These are phyloP conservation scores for Nitzschia inconspicua DNA, from an alignment of 108 stramenopile genomes.

Conservation along the genomic window DNA sequence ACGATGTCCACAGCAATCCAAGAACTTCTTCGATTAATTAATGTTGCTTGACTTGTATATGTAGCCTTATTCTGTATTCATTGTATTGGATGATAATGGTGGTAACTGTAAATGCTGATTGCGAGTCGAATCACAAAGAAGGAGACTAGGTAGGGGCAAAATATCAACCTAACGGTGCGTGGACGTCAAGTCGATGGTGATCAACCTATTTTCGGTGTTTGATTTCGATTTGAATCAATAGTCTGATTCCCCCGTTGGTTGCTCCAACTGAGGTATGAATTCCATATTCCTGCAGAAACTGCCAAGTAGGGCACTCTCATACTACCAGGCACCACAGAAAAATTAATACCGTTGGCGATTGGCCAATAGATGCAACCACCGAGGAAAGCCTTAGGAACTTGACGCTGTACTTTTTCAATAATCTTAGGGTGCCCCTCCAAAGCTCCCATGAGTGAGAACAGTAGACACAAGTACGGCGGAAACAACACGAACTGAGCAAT, in stretches of 20 bases:
- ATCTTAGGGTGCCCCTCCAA: conserved; percentile 29
- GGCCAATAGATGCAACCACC: conserved; percentile 50
- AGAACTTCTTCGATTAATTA: too few relatives aligned
- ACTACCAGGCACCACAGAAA: conserved; percentile 22
- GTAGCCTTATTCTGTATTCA: too few relatives aligned
- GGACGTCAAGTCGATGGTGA: too few relatives aligned
- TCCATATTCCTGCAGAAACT: conserved; percentile 35
- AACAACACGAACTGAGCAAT: conserved; percentile 40
- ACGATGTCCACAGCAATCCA: too few relatives aligned
- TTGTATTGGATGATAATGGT: too few relatives aligned
- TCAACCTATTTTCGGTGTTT: too few relatives aligned
- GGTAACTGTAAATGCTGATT: too few relatives aligned
- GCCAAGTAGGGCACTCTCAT: conserved; percentile 37
- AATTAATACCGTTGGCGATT: conserved; percentile 38
- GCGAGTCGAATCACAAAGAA: too few relatives aligned
- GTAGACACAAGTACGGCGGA: conserved; percentile 43
- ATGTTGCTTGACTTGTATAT: too few relatives aligned
- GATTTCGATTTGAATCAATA: too few relatives aligned
- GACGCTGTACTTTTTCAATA: conserved; percentile 13
- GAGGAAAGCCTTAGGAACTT: conserved; percentile 38
- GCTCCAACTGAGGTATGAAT: conserved; percentile 42
- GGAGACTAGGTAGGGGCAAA: too few relatives aligned
- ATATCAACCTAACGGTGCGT: too few relatives aligned
- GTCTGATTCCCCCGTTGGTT: conserved; percentile 23
- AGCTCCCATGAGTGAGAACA: conserved; percentile 34